phyloP scores from a whole-genome alignment of 2,329 filamentous ascomycete species.

The Leptographium lundbergii region DNA sequence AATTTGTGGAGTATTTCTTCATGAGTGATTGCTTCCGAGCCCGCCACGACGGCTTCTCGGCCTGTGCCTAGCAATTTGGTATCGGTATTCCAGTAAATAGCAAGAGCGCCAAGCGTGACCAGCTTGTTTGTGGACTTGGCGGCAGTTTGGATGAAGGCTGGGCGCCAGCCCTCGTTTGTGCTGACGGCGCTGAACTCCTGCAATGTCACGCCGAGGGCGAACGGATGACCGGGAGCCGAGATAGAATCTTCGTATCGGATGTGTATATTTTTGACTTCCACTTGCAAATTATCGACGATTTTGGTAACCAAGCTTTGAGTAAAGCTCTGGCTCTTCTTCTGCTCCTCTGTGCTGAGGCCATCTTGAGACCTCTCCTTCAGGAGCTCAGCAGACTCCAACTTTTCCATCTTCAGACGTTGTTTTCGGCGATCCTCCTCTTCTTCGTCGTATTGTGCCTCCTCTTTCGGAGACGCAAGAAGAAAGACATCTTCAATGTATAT shows the following conservation, averaged over 20 bases:
- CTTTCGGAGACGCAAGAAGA: slow-evolving; percentile 84
- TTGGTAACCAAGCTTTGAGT: slow-evolving; percentile 90
- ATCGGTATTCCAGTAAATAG: slow-evolving; percentile 98
- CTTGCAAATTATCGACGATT: slow-evolving; percentile 96
- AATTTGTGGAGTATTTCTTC: slow-evolving; percentile 67
- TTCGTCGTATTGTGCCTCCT: slow-evolving; percentile 85
- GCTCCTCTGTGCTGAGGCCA: slow-evolving; percentile 86
- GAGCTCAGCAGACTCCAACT: slow-evolving; percentile 90
- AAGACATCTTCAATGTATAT: slow-evolving; percentile 96
- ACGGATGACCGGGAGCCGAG: slow-evolving; percentile 87
- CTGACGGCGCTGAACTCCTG: slow-evolving; percentile 96
- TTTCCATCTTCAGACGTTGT: slow-evolving; percentile 96
- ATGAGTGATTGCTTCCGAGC: slow-evolving; percentile 52
- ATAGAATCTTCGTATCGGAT: slow-evolving; percentile 97
- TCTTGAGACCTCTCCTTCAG: slow-evolving; percentile 87
- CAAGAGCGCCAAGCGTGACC: slow-evolving; percentile 76
- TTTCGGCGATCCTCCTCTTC: slow-evolving; percentile 80
- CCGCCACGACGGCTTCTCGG: slow-evolving; percentile 52
- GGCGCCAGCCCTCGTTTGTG: slow-evolving; percentile 88
- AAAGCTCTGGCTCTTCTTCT: slow-evolving; percentile 96
- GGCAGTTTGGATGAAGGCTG: slow-evolving; percentile 87
- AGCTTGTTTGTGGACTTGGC: slow-evolving; percentile 81
- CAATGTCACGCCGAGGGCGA: slow-evolving; percentile 81
- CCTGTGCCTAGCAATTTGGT: slow-evolving; percentile 71
- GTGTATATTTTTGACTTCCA: slow-evolving; percentile 97